Evolutionary conservation across 257 asterid genomes (phyloP).

Genomic region (Knoxia roxburghii): DNA sequence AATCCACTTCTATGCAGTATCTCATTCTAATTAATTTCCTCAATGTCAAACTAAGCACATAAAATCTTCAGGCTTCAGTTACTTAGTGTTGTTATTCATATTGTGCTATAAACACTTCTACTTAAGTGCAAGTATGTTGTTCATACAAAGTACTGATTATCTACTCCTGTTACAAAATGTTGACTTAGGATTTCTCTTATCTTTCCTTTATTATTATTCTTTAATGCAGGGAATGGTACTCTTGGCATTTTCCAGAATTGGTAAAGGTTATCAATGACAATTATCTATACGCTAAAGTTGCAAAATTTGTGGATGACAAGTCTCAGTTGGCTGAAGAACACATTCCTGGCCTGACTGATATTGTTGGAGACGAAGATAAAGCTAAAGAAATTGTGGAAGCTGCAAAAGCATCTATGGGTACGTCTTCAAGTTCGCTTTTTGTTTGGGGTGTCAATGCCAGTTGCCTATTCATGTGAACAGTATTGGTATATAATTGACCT

Average conservation of each 20-base stretch:
- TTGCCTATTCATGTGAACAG: background rate
- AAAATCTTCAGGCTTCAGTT: background rate
- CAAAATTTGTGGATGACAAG: constrained; percentile 85
- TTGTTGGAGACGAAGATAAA: constrained; percentile 89
- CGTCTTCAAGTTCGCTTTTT: background rate
- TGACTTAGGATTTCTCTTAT: background rate
- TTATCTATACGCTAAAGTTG: constrained; percentile 80
- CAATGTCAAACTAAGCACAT: background rate
- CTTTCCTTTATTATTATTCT: constrained; percentile 3
- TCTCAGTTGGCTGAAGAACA: constrained; percentile 62
- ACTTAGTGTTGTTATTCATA: background rate
- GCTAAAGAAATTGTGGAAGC: constrained; percentile 94
- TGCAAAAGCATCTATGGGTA: constrained; percentile 99
- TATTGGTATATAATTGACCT: constrained; percentile 9
- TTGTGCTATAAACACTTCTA: background rate
- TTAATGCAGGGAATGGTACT: constrained; percentile 84
- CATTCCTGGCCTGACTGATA: constrained; percentile 55
- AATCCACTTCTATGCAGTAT: too few species aligned
- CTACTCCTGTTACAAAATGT: background rate
- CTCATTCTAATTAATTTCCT: background rate
- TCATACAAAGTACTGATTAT: background rate
- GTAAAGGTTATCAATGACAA: constrained; percentile 85
- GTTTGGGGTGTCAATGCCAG: background rate
- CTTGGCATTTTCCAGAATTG: constrained; percentile 97
- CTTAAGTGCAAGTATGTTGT: background rate